These are phyloP conservation scores for Tuber borchii DNA, from an alignment of 495 filamentous ascomycete species.

Conservation along the genomic window DNA sequence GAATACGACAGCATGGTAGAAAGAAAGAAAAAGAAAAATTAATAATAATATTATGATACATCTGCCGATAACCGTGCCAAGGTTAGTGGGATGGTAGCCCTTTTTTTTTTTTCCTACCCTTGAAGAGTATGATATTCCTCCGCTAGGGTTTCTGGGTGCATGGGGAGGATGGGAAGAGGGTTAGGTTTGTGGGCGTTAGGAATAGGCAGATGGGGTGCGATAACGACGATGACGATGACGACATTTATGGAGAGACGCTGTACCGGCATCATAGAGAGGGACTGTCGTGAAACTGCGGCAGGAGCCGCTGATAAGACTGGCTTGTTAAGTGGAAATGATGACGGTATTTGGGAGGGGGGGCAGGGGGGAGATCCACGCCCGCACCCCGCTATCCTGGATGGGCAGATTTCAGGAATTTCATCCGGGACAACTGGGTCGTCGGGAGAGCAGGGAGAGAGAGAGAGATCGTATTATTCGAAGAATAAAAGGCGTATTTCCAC, in stretches of 20 bases:
- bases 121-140: background rate
- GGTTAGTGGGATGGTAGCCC: conserved; percentile 8
- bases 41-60: too few relatives aligned
- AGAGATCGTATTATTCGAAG: too few relatives aligned
- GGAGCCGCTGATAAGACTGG: background rate
- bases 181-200: background rate
- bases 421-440: too few relatives aligned
- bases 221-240: background rate
- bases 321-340: background rate
- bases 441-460: too few relatives aligned
- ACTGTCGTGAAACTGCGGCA: background rate
- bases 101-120: conserved; percentile 2
- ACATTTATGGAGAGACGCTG: background rate
- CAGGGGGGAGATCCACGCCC: background rate
- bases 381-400: too few relatives aligned
- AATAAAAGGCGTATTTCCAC: too few relatives aligned
- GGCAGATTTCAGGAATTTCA: too few relatives aligned
- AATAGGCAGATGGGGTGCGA: background rate
- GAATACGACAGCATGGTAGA: background rate
- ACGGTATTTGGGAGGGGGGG: background rate
- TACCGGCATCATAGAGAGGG: background rate
- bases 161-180: background rate
- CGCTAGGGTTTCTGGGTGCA: background rate
- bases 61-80: conserved; percentile 7
- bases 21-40: too few relatives aligned